Percentiles rank a stretch among this genome's conserved stretches.
phyloP scores from a whole-genome alignment of 352 stramenopile species.

The Phytophthora pini region DNA sequence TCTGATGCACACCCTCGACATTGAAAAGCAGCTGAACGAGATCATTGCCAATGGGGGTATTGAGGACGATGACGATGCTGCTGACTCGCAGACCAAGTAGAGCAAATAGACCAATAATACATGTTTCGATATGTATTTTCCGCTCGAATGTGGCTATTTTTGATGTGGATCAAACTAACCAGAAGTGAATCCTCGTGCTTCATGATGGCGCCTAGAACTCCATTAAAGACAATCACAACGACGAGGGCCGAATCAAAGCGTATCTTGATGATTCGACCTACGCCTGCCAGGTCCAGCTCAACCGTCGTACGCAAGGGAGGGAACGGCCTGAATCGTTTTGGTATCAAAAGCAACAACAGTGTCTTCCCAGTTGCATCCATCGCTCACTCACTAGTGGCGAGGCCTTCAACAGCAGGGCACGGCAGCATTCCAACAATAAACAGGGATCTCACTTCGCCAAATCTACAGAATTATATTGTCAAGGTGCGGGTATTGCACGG shows the following conservation, averaged over 20 bases:
- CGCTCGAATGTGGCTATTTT: slow-evolving; percentile 1
- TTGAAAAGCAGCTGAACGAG: slow-evolving; percentile 68
- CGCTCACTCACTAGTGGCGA: neutral
- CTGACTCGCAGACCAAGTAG: slow-evolving; percentile 18
- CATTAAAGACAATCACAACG: slow-evolving; percentile 1
- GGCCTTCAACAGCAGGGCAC: slow-evolving; percentile 2
- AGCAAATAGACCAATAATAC: slow-evolving; percentile 13
- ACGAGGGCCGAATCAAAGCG: slow-evolving; percentile 7
- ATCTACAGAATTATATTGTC: slow-evolving; percentile 15
- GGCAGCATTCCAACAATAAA: slow-evolving; percentile 1
- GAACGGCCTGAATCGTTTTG: slow-evolving; percentile 1
- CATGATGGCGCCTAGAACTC: slow-evolving; percentile 13
- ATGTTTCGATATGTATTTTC: slow-evolving; percentile 2
- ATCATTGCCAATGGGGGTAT: slow-evolving; percentile 37
- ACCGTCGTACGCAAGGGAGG: slow-evolving; percentile 3
- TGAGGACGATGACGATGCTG: slow-evolving; percentile 23
- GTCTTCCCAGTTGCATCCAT: slow-evolving; percentile 11
- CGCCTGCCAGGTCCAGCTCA: neutral
- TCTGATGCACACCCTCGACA: slow-evolving; percentile 70
- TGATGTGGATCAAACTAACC: neutral
- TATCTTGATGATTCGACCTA: slow-evolving; percentile 1
- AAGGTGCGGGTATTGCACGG: slow-evolving; percentile 30
- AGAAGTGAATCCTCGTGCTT: neutral
- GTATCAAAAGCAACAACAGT: slow-evolving; percentile 22
- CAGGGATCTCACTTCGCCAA: neutral